Percentiles rank a stretch among this genome's conserved stretches.
Conservation (phyloP, 1,284 basidiomycete species). For the Trametes pubescens region DNA sequence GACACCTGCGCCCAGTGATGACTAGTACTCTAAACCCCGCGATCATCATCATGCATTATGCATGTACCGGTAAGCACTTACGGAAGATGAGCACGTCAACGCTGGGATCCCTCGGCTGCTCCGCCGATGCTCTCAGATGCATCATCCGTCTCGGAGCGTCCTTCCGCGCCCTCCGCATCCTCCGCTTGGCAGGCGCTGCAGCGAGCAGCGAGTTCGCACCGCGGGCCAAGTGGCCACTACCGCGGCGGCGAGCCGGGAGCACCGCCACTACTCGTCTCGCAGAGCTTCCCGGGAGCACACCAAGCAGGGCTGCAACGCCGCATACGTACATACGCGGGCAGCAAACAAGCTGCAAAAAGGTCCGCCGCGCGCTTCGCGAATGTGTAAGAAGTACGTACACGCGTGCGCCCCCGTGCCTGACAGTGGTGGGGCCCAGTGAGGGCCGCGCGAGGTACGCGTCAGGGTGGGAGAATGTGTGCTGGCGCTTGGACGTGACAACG, state of each 20-base stretch:
- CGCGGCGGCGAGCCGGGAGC: slow-evolving; percentile 6
- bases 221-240: background rate
- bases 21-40: background rate
- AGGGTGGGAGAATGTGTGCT: background rate
- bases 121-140: background rate
- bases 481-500: background rate
- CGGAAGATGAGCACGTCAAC: too few species aligned
- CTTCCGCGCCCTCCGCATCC: background rate
- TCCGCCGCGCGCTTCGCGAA: slow-evolving; percentile 15
- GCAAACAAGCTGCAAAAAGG: slow-evolving; percentile 17
- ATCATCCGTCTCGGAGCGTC: background rate
- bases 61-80: too few species aligned
- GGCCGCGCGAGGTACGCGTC: slow-evolving; percentile 11
- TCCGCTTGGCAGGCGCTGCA: background rate
- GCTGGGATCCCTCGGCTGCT: background rate
- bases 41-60: too few species aligned
- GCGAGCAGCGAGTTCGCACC: slow-evolving; percentile 2
- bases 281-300: slow-evolving; percentile 11
- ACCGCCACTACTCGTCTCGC: slow-evolving; percentile 31
- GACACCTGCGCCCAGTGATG: background rate
- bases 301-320: background rate
- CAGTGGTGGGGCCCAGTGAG: slow-evolving; percentile 1
- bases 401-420: slow-evolving; percentile 15
- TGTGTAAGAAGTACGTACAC: slow-evolving; percentile 19
- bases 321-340: slow-evolving; percentile 16